phyloP scores from a whole-genome alignment of 495 filamentous ascomycete species.

The Hyaloscypha bicolor region DNA sequence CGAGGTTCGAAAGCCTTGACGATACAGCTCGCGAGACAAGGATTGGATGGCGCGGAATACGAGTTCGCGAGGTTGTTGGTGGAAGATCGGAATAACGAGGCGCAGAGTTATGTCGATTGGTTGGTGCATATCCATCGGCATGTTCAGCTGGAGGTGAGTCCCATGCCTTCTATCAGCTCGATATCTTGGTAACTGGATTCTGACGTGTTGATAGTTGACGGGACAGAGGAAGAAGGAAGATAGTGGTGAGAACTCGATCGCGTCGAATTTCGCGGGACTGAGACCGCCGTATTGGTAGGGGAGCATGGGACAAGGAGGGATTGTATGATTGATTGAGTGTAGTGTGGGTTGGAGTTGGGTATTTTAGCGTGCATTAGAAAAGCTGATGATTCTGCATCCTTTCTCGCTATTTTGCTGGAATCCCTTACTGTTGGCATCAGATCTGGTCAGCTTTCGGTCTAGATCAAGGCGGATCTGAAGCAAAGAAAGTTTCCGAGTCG shows the following conservation, averaged over 20 bases:
- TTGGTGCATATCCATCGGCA: conserved; percentile 91
- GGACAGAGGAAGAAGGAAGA: conserved; percentile 81
- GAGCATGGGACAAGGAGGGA: not conserved
- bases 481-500: no score
- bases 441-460: no score
- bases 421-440: no score
- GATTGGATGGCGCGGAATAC: conserved; percentile 91
- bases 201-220: conserved; percentile 49
- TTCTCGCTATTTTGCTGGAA: no score
- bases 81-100: conserved; percentile 97
- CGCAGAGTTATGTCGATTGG: conserved; percentile 98
- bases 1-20: conserved; percentile 86
- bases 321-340: not conserved
- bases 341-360: not conserved
- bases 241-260: conserved; percentile 51
- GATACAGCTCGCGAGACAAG: conserved; percentile 90
- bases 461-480: no score
- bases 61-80: conserved; percentile 91
- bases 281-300: conserved; percentile 69
- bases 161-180: conserved; percentile 23
- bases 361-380: conserved; percentile 18
- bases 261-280: conserved; percentile 67
- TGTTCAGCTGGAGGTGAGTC: conserved; percentile 82
- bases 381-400: not conserved
- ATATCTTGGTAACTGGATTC: conserved; percentile 19